Percentiles rank a stretch among this genome's conserved stretches.
Conservation (phyloP, 257 asterid species). For the Parsonsia alboflavescens region DNA sequence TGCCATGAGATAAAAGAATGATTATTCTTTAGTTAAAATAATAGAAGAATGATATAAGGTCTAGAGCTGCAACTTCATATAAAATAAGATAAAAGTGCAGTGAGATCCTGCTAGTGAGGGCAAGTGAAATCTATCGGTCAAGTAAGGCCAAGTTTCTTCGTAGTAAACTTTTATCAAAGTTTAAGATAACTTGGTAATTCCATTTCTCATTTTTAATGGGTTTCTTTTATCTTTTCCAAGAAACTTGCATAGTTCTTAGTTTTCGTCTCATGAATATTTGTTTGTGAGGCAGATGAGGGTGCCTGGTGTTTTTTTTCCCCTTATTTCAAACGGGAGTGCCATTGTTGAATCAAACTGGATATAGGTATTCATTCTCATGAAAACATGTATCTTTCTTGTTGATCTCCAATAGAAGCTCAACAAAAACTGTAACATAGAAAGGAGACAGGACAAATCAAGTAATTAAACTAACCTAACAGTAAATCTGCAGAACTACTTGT, state of each 20-base stretch:
- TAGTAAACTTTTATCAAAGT: not conserved
- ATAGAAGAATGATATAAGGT: not conserved
- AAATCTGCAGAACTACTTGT: not conserved
- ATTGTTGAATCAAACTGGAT: not conserved
- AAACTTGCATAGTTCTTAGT: not conserved
- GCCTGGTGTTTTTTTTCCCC: not conserved
- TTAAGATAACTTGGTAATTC: not conserved
- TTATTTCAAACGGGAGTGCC: not conserved
- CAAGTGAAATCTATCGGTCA: not conserved
- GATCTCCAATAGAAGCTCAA: not conserved
- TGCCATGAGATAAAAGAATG: not conserved
- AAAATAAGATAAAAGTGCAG: not conserved
- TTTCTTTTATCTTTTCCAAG: not conserved
- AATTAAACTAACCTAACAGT: not conserved
- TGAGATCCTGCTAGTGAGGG: not conserved
- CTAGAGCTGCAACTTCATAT: not conserved
- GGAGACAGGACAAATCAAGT: not conserved
- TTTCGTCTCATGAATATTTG: not conserved
- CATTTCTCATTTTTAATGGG: not conserved
- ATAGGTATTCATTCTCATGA: not conserved
- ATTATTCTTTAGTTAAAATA: not conserved
- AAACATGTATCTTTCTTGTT: not conserved
- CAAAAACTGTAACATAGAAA: not conserved
- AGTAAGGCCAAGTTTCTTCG: not conserved
- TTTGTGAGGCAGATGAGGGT: not conserved